These are phyloP conservation scores for Acidomyces sp. DNA, from an alignment of 495 filamentous ascomycete species.

Conservation along the genomic window DNA sequence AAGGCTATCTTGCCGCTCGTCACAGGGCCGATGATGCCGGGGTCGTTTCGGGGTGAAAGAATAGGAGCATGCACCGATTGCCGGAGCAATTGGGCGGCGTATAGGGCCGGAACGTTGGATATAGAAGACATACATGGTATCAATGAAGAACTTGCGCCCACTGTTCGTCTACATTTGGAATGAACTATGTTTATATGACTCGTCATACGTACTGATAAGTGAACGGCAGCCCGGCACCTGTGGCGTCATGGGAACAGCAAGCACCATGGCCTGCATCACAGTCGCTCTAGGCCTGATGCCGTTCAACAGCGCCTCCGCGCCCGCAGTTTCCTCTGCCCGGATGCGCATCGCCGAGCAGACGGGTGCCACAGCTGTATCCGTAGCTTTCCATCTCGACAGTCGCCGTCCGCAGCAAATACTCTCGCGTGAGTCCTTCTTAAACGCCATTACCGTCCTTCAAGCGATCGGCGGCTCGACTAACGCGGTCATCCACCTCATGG, in stretches of 20 bases:
- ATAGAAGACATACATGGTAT: slow-evolving; percentile 52
- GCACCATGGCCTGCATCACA: slow-evolving; percentile 55
- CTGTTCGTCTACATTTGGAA: slow-evolving; percentile 22
- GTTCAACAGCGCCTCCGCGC: slow-evolving; percentile 45
- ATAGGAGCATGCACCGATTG: slow-evolving; percentile 59
- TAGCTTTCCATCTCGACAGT: slow-evolving; percentile 25
- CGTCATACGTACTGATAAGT: neutral
- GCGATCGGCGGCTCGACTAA: slow-evolving; percentile 60
- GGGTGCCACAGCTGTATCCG: slow-evolving; percentile 41
- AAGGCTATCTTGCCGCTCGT: slow-evolving; percentile 51
- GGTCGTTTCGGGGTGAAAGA: slow-evolving; percentile 42
- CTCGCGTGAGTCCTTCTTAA: slow-evolving; percentile 48
- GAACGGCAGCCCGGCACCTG: slow-evolving; percentile 7
- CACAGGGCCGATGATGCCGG: slow-evolving; percentile 57
- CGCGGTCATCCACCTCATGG: slow-evolving; percentile 53
- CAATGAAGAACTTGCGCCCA: slow-evolving; percentile 56
- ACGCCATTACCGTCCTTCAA: slow-evolving; percentile 55
- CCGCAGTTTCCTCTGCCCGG: slow-evolving; percentile 51
- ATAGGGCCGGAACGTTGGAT: slow-evolving; percentile 45
- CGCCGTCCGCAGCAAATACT: slow-evolving; percentile 43
- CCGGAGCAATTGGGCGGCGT: slow-evolving; percentile 53
- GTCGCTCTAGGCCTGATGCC: slow-evolving; percentile 54
- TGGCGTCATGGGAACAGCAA: slow-evolving; percentile 46
- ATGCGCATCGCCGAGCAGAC: slow-evolving; percentile 52
- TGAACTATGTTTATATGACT: neutral